These are phyloP conservation scores for Cryptosporidium felis DNA, from an alignment of 169 alveolate genomes.

Conservation along the genomic window DNA sequence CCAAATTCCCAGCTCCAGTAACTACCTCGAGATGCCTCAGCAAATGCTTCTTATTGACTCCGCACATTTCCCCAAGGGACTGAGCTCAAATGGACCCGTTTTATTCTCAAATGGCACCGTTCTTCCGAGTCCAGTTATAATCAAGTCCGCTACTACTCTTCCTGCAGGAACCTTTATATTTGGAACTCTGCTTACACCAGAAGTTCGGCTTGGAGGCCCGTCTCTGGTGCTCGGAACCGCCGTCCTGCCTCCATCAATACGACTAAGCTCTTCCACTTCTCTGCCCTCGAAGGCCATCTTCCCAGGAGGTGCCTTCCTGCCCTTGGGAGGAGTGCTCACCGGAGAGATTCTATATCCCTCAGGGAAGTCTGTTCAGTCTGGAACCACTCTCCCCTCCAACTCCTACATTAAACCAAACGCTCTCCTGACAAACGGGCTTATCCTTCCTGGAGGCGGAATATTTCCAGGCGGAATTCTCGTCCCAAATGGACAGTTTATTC, in stretches of 20 bases:
- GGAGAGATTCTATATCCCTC: constrained; percentile 62
- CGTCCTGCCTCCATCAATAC: constrained; percentile 47
- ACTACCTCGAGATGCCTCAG: constrained; percentile 49
- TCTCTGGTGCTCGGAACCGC: constrained; percentile 37
- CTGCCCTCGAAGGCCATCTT: constrained; percentile 35
- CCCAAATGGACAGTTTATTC: constrained; percentile 66
- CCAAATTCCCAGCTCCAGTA: constrained; percentile 57
- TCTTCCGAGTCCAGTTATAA: constrained; percentile 27
- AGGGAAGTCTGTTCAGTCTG: constrained; percentile 53
- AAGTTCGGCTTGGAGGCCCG: constrained; percentile 20
- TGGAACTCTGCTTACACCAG: constrained; percentile 45
- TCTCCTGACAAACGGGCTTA: constrained; percentile 35
- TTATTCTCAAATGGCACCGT: constrained; percentile 64
- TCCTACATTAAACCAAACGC: constrained; percentile 60
- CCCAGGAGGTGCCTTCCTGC: constrained; percentile 70
- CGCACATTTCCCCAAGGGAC: constrained; percentile 44
- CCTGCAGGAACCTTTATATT: constrained; percentile 67
- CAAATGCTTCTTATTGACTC: constrained; percentile 40
- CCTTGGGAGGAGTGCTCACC: constrained; percentile 50
- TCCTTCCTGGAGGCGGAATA: constrained; percentile 67
- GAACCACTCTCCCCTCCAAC: constrained; percentile 39
- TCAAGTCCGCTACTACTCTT: constrained; percentile 5
- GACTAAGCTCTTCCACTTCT: constrained; percentile 65
- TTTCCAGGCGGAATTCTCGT: constrained; percentile 67
- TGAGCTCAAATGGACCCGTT: constrained; percentile 60